Conservation (phyloP, 2,329 filamentous ascomycete genomes). For the Fusarium decemcellulare region DNA sequence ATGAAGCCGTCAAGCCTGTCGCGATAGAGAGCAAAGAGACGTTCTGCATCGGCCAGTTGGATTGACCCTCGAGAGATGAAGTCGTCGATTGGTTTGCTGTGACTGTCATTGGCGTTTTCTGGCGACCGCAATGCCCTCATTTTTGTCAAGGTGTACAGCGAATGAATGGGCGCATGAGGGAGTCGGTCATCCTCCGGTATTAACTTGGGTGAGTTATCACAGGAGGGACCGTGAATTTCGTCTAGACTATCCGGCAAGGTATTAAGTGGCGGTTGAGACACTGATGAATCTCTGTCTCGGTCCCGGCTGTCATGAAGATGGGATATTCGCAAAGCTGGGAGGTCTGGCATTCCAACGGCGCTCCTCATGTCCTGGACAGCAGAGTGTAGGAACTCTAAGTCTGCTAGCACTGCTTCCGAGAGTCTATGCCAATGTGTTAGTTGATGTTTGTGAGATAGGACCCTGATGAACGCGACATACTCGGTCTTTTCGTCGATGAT, state of each 20-base stretch:
- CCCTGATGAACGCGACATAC: too few relatives aligned
- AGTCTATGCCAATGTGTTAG: too few relatives aligned
- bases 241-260: slow-evolving; percentile 39
- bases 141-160: slow-evolving; percentile 52
- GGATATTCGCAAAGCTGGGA: slow-evolving; percentile 11
- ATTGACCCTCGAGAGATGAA: slow-evolving; percentile 57
- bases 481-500: slow-evolving; percentile 55
- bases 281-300: neutral
- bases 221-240: slow-evolving; percentile 22
- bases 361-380: slow-evolving; percentile 19
- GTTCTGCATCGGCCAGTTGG: slow-evolving; percentile 61
- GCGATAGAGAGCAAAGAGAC: slow-evolving; percentile 64
- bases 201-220: slow-evolving; percentile 34
- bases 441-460: too few relatives aligned
- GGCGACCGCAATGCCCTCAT: slow-evolving; percentile 51
- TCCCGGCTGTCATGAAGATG: neutral
- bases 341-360: slow-evolving; percentile 6
- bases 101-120: slow-evolving; percentile 27
- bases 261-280: neutral
- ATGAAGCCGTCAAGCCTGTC: slow-evolving; percentile 64
- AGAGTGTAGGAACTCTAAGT: slow-evolving; percentile 13
- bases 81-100: slow-evolving; percentile 38
- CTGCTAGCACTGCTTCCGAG: slow-evolving; percentile 27
- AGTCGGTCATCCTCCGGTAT: slow-evolving; percentile 48
- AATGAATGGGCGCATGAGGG: slow-evolving; percentile 53